Percentiles rank a stretch among this genome's conserved stretches.
These are phyloP conservation scores for Boletus pseudo-olivaceus DNA, from an alignment of 768 basidiomycete species.

Conservation along the genomic window DNA sequence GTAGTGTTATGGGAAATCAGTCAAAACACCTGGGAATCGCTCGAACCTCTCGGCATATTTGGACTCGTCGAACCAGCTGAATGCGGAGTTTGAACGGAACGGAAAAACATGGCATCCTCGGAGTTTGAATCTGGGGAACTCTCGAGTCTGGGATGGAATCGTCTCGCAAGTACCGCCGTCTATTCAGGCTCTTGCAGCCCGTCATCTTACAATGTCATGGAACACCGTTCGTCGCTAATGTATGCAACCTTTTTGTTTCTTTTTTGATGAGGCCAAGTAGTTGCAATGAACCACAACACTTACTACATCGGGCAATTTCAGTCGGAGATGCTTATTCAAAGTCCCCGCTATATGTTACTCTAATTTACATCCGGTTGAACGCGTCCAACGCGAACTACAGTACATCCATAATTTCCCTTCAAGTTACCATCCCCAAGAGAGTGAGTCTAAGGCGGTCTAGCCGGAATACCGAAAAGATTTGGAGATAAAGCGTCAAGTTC, in stretches of 20 bases:
- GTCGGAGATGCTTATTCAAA: not conserved
- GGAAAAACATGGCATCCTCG: too few relatives aligned
- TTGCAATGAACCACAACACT: not conserved
- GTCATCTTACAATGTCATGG: not conserved
- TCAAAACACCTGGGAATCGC: conserved; percentile 16
- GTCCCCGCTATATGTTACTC: not conserved
- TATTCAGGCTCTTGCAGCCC: not conserved
- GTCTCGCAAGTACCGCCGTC: not conserved
- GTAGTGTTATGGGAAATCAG: conserved; percentile 2
- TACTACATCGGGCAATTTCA: not conserved
- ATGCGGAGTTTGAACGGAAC: conserved; percentile 14
- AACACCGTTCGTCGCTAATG: too few relatives aligned
- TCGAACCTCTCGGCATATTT: conserved; percentile 15
- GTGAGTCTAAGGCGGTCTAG: conserved; percentile 9
- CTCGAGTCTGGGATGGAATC: not conserved
- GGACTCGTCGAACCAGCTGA: conserved; percentile 5
- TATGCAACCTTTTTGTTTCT: too few relatives aligned
- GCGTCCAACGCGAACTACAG: conserved; percentile 7
- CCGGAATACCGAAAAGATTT: conserved; percentile 6
- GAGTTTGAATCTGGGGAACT: not conserved
- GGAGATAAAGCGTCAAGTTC: conserved; percentile 6
- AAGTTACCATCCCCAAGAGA: conserved; percentile 6
- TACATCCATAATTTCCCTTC: conserved; percentile 16
- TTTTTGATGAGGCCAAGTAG: too few relatives aligned
- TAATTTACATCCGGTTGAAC: conserved; percentile 13